Evolutionary conservation across 306 rosid species (phyloP).

Genomic region (Arachis stenosperma): DNA sequence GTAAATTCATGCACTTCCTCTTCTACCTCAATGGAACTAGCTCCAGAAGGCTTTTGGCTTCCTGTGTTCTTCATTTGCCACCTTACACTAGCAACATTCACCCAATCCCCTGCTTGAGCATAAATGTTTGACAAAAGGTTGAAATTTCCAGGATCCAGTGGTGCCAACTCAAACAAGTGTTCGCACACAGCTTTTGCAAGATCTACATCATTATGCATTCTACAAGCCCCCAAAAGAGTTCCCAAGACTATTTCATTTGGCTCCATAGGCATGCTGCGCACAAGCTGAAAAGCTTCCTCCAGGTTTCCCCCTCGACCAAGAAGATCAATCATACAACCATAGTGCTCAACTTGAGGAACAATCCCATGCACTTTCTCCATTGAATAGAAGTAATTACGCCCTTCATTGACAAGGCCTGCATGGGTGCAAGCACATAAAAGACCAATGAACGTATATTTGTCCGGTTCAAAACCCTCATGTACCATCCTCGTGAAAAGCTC

Average conservation of each 20-base stretch:
- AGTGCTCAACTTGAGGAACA: constrained; percentile 71
- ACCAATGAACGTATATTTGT: constrained; percentile 70
- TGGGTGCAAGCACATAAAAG: constrained; percentile 82
- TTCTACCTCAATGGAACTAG: constrained; percentile 75
- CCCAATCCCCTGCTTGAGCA: constrained; percentile 85
- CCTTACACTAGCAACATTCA: constrained; percentile 62
- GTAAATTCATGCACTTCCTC: constrained; percentile 80
- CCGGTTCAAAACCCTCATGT: constrained; percentile 66
- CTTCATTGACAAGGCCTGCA: constrained; percentile 73
- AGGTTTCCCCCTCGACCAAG: constrained; percentile 82
- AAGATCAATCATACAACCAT: constrained; percentile 89
- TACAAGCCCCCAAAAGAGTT: constrained; percentile 81
- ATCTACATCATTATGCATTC: constrained; percentile 72
- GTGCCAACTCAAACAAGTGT: constrained; percentile 56
- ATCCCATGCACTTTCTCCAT: constrained; percentile 73
- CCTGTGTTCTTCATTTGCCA: constrained; percentile 64
- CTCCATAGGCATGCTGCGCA: constrained; percentile 74
- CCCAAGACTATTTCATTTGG: constrained; percentile 75
- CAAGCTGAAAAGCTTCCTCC: constrained; percentile 70
- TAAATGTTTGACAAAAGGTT: constrained; percentile 82
- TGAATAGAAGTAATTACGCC: constrained; percentile 59
- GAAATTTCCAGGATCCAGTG: constrained; percentile 67
- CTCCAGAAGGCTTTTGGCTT: constrained; percentile 76
- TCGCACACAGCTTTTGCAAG: constrained; percentile 63
- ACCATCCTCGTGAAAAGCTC: constrained; percentile 69